A percentile compares a stretch with the other conserved stretches of the same genome.
These are phyloP conservation scores for Drosera capensis DNA, from an alignment of 148 eudicot genomes.

Conservation along the genomic window DNA sequence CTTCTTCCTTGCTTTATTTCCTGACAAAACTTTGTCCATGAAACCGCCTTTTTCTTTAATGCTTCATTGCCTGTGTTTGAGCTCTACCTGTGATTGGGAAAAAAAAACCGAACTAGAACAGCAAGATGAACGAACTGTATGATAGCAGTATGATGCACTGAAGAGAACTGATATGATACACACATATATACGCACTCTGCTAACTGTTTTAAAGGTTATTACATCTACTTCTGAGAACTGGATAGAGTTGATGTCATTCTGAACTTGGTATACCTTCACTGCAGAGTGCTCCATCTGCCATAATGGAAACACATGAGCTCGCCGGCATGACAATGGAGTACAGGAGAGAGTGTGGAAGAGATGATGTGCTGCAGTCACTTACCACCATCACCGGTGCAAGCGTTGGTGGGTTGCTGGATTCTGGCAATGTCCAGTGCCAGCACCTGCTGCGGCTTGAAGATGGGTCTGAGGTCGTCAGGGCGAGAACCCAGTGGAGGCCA, in stretches of 20 bases:
- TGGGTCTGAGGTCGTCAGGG: conserved; percentile 76
- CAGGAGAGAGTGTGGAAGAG: conserved; percentile 79
- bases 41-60: no score
- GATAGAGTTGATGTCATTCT: not conserved
- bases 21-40: not conserved
- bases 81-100: not conserved
- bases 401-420: conserved; percentile 25
- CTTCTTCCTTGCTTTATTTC: not conserved
- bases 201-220: not conserved
- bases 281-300: conserved; percentile 73
- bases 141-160: no score
- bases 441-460: conserved; percentile 71
- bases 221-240: not conserved
- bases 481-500: conserved; percentile 80
- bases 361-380: conserved; percentile 69
- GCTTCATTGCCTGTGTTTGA: not conserved
- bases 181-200: no score
- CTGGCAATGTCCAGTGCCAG: conserved; percentile 63
- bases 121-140: no score
- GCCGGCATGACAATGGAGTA: conserved; percentile 71
- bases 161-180: no score
- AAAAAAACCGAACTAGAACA: not conserved
- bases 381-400: conserved; percentile 34
- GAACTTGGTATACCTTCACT: conserved; percentile 2
- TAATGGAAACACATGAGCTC: conserved; percentile 73